Evolutionary conservation across 805 yeast species (phyloP).

Genomic region (Zygotorulaspora chibaensis): DNA sequence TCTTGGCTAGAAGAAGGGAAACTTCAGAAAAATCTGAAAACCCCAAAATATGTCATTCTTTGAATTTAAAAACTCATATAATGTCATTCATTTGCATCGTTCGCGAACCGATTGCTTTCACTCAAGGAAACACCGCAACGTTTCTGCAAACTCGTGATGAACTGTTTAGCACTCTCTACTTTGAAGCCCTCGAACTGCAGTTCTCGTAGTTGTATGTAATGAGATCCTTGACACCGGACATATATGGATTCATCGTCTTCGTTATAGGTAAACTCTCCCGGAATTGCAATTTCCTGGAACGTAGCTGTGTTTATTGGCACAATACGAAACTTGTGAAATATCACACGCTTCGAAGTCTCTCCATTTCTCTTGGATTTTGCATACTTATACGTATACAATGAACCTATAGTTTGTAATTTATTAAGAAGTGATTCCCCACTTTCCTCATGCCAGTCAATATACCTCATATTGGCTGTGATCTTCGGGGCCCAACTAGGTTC

Average conservation of each 20-base stretch:
- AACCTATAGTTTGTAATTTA: constrained; percentile 51
- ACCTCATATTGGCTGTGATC: constrained; percentile 40
- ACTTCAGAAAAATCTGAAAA: too few relatives aligned
- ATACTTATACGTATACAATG: constrained; percentile 45
- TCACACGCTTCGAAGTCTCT: constrained; percentile 41
- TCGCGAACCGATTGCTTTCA: constrained; percentile 1
- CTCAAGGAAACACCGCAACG: constrained; percentile 34
- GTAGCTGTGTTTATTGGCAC: neutral
- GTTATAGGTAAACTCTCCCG: constrained; percentile 34
- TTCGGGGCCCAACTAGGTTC: constrained; percentile 50
- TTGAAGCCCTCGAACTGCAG: constrained; percentile 55
- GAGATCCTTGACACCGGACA: constrained; percentile 44
- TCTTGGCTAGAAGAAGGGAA: too few relatives aligned
- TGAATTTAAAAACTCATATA: too few relatives aligned
- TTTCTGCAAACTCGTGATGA: constrained; percentile 43
- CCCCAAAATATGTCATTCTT: too few relatives aligned
- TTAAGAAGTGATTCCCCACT: constrained; percentile 40
- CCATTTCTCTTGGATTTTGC: constrained; percentile 35
- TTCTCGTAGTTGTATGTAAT: constrained; percentile 31
- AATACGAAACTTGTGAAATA: constrained; percentile 40
- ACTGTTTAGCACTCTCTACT: constrained; percentile 43
- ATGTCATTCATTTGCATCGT: too few relatives aligned
- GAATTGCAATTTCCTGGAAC: constrained; percentile 2
- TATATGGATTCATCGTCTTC: constrained; percentile 28
- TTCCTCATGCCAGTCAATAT: constrained; percentile 45